phyloP scores from a whole-genome alignment of 192 early-diverging fungal species.

The Kickxella alabastrina region DNA sequence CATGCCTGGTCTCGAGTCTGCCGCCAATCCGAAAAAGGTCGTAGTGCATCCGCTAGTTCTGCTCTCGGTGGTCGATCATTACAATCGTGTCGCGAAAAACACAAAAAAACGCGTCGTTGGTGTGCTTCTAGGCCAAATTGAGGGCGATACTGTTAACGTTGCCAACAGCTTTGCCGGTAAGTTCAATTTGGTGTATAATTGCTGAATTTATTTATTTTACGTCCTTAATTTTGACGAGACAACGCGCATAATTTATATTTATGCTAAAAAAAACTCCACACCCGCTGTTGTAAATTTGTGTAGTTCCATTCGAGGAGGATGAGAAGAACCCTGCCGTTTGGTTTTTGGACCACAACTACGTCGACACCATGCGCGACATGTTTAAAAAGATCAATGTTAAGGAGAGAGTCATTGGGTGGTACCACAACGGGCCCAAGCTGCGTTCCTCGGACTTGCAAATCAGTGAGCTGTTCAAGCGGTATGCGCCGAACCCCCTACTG shows the following conservation, averaged over 20 bases:
- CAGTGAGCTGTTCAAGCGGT: slow-evolving; percentile 95
- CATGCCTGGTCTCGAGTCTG: slow-evolving; percentile 47
- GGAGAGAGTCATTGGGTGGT: slow-evolving; percentile 98
- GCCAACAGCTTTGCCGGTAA: slow-evolving; percentile 97
- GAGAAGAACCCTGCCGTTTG: slow-evolving; percentile 97
- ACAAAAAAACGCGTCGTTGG: slow-evolving; percentile 97
- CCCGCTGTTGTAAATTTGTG: no score
- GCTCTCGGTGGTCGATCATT: slow-evolving; percentile 98
- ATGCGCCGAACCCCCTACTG: slow-evolving; percentile 92
- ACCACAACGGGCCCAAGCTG: slow-evolving; percentile 97
- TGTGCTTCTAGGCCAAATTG: slow-evolving; percentile 87
- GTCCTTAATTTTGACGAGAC: no score
- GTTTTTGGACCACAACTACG: slow-evolving; percentile 99
- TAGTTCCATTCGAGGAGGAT: slow-evolving; percentile 99
- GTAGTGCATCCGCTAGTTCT: slow-evolving; percentile 96
- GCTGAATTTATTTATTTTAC: no score
- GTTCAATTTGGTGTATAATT: not conserved
- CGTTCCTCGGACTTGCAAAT: slow-evolving; percentile 95
- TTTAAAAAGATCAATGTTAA: slow-evolving; percentile 99
- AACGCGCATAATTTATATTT: no score
- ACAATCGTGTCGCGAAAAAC: slow-evolving; percentile 91
- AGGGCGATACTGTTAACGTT: slow-evolving; percentile 86
- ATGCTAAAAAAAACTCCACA: no score
- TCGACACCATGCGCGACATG: slow-evolving; percentile 99
- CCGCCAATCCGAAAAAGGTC: slow-evolving; percentile 57